Conservation (phyloP, 441 rosid genomes). For the Erodium trifolium region DNA sequence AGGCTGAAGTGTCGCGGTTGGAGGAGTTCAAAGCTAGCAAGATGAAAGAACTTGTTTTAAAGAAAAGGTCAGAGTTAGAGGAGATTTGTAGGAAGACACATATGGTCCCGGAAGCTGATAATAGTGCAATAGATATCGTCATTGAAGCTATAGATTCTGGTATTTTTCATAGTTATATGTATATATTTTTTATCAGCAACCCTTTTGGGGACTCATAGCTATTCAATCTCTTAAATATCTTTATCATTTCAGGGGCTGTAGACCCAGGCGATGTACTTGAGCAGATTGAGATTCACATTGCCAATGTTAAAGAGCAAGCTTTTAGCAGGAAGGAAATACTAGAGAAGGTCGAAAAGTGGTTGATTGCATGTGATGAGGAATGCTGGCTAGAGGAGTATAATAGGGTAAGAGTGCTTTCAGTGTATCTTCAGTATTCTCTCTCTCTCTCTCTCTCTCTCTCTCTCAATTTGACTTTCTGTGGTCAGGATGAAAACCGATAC, state of each 20-base stretch:
- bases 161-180: constrained; percentile 19
- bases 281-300: constrained; percentile 73
- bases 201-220: background rate
- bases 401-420: constrained; percentile 43
- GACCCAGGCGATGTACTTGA: constrained; percentile 61
- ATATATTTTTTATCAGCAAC: too few relatives aligned
- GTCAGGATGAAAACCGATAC: constrained; percentile 85
- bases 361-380: constrained; percentile 91
- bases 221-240: constrained; percentile 2
- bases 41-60: constrained; percentile 94
- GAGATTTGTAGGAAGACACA: constrained; percentile 91
- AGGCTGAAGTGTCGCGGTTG: constrained; percentile 74
- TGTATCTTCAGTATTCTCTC: background rate
- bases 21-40: constrained; percentile 87
- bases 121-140: constrained; percentile 50
- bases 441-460: constrained; percentile 11
- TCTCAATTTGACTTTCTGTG: constrained; percentile 15
- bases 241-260: constrained; percentile 36
- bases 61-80: constrained; percentile 81
- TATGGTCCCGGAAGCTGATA: constrained; percentile 58
- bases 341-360: constrained; percentile 91
- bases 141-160: constrained; percentile 79
- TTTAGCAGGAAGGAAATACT: constrained; percentile 80
- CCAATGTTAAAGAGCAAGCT: constrained; percentile 80
- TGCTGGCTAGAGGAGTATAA: constrained; percentile 98